These are phyloP conservation scores for Ophiostoma fasciatum DNA, from an alignment of 2,329 filamentous ascomycete species.

Conservation along the genomic window DNA sequence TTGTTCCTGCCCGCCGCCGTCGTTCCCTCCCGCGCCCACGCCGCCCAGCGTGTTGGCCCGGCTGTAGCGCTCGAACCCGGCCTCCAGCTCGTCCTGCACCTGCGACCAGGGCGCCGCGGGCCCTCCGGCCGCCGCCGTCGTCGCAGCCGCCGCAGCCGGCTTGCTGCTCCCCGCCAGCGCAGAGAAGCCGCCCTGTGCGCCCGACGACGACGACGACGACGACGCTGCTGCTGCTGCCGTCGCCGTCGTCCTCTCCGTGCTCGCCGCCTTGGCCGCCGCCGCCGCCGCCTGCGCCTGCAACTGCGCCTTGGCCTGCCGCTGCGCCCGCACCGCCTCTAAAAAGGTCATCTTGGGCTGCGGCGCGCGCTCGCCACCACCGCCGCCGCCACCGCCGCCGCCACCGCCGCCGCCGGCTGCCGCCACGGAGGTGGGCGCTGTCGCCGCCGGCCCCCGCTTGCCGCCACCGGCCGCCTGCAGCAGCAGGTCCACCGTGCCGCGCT, in stretches of 20 bases:
- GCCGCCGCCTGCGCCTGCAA: neutral
- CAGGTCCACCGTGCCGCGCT: constrained; percentile 7
- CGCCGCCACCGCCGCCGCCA: neutral
- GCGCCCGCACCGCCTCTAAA: constrained; percentile 5
- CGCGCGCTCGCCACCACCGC: neutral
- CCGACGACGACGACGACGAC: too few relatives aligned
- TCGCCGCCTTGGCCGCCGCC: too few relatives aligned
- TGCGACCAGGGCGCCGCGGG: constrained; percentile 1
- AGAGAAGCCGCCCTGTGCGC: constrained; percentile 1
- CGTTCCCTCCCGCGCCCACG: constrained; percentile 1
- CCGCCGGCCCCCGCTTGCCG: neutral
- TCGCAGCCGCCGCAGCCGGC: neutral
- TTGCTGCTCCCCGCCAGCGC: neutral
- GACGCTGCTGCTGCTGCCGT: neutral
- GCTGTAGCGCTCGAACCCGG: constrained; percentile 6
- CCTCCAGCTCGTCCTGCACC: constrained; percentile 7
- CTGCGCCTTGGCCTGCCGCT: constrained; percentile 3
- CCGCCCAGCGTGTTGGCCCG: constrained; percentile 7
- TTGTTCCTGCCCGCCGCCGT: too few relatives aligned
- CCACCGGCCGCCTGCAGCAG: constrained; percentile 2
- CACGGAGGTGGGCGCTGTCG: too few relatives aligned
- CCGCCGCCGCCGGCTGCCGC: neutral
- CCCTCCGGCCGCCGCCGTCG: neutral
- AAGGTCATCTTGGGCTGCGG: constrained; percentile 3
- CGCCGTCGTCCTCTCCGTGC: too few relatives aligned